A percentile compares a stretch with the other conserved stretches of the same genome.
These are phyloP conservation scores for Amaranthus hypochondriacus DNA, from an alignment of 148 eudicot species.

Conservation along the genomic window DNA sequence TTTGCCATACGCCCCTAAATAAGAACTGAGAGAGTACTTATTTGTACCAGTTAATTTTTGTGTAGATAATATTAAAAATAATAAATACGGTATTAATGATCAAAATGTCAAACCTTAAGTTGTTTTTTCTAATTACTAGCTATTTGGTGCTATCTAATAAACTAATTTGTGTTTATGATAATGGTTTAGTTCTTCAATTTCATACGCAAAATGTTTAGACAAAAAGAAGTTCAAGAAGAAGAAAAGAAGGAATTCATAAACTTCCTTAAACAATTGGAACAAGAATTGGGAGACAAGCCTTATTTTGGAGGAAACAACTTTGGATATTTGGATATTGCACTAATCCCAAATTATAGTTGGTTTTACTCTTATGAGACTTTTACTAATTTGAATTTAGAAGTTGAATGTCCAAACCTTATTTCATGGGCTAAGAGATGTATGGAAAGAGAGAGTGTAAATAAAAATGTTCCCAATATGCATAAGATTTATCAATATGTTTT, in stretches of 20 bases:
- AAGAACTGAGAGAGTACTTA: too few relatives aligned
- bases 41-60: too few relatives aligned
- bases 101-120: background rate
- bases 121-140: background rate
- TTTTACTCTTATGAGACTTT: slow-evolving; percentile 28
- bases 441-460: slow-evolving; percentile 31
- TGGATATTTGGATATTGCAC: slow-evolving; percentile 33
- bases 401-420: slow-evolving; percentile 40
- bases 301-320: slow-evolving; percentile 48
- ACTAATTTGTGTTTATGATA: background rate
- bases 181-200: slow-evolving; percentile 1
- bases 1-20: too few relatives aligned
- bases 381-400: slow-evolving; percentile 28
- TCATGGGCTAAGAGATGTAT: slow-evolving; percentile 53
- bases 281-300: slow-evolving; percentile 37
- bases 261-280: slow-evolving; percentile 33
- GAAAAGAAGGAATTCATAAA: slow-evolving; percentile 39
- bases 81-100: too few relatives aligned
- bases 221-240: slow-evolving; percentile 29
- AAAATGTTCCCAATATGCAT: slow-evolving; percentile 22
- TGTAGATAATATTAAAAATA: too few relatives aligned
- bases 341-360: slow-evolving; percentile 36
- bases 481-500: slow-evolving; percentile 17
- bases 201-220: slow-evolving; percentile 25
- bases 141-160: too few relatives aligned